Evolutionary conservation across 306 rosid species (phyloP).

Genomic region (Rubus parviflorus): DNA sequence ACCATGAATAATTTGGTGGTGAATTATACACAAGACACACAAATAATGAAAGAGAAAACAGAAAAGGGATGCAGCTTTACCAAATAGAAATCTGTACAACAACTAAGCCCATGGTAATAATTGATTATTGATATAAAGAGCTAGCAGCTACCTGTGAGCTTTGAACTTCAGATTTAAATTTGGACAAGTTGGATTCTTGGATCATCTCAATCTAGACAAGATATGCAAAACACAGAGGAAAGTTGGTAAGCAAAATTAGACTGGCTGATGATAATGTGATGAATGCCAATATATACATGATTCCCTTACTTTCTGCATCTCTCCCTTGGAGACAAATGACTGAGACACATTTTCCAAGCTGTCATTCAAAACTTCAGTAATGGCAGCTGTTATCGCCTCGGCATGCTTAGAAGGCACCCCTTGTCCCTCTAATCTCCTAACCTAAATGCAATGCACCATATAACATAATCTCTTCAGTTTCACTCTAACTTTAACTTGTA

Average conservation of each 20-base stretch:
- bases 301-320: constrained; percentile 76
- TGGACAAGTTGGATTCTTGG: constrained; percentile 78
- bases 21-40: neutral
- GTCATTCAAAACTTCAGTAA: constrained; percentile 82
- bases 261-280: too few relatives aligned
- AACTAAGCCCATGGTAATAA: neutral
- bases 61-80: neutral
- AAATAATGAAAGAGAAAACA: neutral
- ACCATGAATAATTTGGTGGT: neutral
- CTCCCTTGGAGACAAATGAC: constrained; percentile 75
- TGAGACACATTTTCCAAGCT: constrained; percentile 80
- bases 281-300: too few relatives aligned
- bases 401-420: constrained; percentile 86
- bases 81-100: neutral
- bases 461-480: neutral
- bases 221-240: neutral
- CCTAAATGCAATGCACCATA: constrained; percentile 39
- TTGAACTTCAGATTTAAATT: constrained; percentile 91
- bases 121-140: neutral
- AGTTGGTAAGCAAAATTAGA: neutral
- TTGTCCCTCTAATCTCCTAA: constrained; percentile 79
- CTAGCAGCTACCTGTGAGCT: constrained; percentile 71
- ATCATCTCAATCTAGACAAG: constrained; percentile 60
- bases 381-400: constrained; percentile 89
- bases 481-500: neutral